Evolutionary conservation across 306 rosid species (phyloP).

Genomic region (Senna tora): DNA sequence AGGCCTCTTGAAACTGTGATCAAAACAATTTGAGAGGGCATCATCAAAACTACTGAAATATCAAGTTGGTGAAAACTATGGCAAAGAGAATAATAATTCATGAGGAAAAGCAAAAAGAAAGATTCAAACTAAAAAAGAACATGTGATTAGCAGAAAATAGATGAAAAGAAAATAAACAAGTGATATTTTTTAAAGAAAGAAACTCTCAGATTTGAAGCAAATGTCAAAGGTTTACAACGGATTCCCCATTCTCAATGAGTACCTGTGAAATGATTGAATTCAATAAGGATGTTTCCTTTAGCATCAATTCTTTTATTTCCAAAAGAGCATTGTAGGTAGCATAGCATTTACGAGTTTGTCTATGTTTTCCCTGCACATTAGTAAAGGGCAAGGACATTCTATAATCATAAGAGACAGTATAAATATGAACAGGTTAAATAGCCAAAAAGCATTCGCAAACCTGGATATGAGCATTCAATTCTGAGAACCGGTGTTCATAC

Average conservation of each 20-base stretch:
- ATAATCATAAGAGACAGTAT: constrained; percentile 19
- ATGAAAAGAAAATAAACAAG: neutral
- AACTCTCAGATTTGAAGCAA: neutral
- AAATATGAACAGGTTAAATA: constrained; percentile 21
- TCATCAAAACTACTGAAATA: constrained; percentile 2
- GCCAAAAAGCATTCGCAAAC: constrained; percentile 39
- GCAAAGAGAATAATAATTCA: neutral
- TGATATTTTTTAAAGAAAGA: neutral
- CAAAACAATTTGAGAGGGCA: neutral
- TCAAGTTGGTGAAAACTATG: neutral
- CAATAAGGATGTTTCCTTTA: constrained; percentile 85
- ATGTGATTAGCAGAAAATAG: neutral
- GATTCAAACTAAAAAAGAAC: neutral
- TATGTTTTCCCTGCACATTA: constrained; percentile 67
- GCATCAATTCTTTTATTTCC: constrained; percentile 92
- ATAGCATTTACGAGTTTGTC: constrained; percentile 79
- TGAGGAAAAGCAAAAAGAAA: neutral
- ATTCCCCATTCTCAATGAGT: constrained; percentile 32
- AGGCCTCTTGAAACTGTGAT: constrained; percentile 89
- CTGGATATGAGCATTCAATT: constrained; percentile 78
- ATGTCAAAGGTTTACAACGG: constrained; percentile 14
- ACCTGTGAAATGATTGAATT: constrained; percentile 93
- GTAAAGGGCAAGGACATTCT: constrained; percentile 26
- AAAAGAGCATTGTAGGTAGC: constrained; percentile 85
- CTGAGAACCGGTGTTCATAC: constrained; percentile 76